Evolutionary conservation across 257 asterid genomes (phyloP).

Genomic region (Solanum medicagineum): DNA sequence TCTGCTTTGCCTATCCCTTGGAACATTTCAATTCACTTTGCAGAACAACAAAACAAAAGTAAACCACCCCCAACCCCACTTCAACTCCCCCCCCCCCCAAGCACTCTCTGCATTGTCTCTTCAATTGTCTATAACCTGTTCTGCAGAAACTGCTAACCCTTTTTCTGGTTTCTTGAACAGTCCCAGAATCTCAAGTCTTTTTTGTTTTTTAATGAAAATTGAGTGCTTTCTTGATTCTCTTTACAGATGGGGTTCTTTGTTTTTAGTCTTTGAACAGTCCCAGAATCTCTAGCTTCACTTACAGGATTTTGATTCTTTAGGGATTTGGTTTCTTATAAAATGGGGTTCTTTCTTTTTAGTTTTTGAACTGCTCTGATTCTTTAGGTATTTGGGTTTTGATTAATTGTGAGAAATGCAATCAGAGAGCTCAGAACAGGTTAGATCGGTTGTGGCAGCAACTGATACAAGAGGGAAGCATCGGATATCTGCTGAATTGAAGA

Average conservation of each 20-base stretch:
- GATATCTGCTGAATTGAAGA: conserved; percentile 86
- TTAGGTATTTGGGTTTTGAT: neutral
- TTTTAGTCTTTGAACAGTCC: neutral
- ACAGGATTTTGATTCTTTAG: neutral
- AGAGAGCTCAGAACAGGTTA: conserved; percentile 43
- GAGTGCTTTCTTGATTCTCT: neutral
- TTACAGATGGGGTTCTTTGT: neutral
- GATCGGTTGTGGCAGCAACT: conserved; percentile 37
- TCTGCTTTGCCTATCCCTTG: neutral
- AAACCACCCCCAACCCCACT: neutral
- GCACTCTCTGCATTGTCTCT: neutral
- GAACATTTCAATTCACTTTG: conserved; percentile 2
- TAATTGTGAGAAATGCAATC: conserved; percentile 43
- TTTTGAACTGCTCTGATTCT: neutral
- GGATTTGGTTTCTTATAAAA: neutral
- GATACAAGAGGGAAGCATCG: conserved; percentile 88
- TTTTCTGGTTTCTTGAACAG: neutral
- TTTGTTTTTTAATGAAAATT: neutral
- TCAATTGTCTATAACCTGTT: neutral
- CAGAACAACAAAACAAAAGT: neutral
- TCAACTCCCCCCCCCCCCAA: neutral
- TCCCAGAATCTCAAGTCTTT: neutral
- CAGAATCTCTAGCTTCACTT: neutral
- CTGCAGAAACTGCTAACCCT: neutral
- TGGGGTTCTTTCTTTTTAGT: neutral